Percentiles rank a stretch among this genome's conserved stretches.
Conservation (phyloP, 1,284 basidiomycete species). For the Leucoagaricus sp. region DNA sequence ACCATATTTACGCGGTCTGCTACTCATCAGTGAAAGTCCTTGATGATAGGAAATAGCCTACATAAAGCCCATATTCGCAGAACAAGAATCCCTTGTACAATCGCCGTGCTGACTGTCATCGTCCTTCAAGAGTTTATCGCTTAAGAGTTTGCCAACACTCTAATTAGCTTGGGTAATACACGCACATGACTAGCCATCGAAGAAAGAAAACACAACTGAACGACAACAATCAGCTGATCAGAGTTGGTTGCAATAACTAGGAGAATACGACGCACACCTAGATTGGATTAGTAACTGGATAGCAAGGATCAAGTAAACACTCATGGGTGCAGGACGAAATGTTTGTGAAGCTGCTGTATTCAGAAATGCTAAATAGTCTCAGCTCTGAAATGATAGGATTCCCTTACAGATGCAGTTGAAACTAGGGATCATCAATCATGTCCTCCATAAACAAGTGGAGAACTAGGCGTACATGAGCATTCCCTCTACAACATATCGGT, state of each 20-base stretch:
- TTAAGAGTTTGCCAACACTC: no score
- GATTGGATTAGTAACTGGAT: background rate
- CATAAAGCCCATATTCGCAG: constrained; percentile 28
- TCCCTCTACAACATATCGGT: constrained; percentile 28
- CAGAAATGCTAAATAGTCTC: background rate
- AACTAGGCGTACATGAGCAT: constrained; percentile 25
- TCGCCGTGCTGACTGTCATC: constrained; percentile 20
- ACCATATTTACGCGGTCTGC: constrained; percentile 23
- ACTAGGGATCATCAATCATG: constrained; percentile 14
- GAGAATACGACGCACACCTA: background rate
- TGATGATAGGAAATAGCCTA: constrained; percentile 6
- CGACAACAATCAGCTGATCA: background rate
- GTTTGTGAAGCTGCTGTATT: constrained; percentile 22
- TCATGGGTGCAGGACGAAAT: constrained; percentile 16
- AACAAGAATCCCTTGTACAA: constrained; percentile 26
- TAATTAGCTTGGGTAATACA: background rate
- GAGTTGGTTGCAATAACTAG: background rate
- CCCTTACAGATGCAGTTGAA: constrained; percentile 29
- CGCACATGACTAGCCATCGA: constrained; percentile 28
- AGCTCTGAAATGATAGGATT: background rate
- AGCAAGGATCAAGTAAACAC: background rate
- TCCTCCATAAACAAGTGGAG: background rate
- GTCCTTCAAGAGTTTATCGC: constrained; percentile 4
- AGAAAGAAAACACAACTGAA: constrained; percentile 28
- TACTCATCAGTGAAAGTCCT: background rate